phyloP scores from a whole-genome alignment of 768 basidiomycete species.

The Cyclocybe cylindracea region DNA sequence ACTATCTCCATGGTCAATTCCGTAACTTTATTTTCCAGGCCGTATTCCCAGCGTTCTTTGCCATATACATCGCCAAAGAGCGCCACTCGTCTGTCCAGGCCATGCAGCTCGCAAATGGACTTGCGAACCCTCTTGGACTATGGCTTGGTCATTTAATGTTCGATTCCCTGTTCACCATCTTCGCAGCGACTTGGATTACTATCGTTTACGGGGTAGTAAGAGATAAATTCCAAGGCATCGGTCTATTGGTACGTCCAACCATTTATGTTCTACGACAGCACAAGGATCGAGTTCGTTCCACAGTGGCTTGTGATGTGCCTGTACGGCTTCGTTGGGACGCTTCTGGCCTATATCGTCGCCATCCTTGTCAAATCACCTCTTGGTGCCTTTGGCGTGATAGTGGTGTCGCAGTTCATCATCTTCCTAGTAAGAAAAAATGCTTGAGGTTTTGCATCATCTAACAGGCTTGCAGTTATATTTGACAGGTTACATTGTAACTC shows the following conservation, averaged over 20 bases:
- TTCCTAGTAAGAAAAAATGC: conserved; percentile 53
- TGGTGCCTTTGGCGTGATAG: conserved; percentile 69
- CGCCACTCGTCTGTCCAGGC: conserved; percentile 73
- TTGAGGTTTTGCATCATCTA: conserved; percentile 40
- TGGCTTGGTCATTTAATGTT: conserved; percentile 83
- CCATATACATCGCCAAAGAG: conserved; percentile 75
- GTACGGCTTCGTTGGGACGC: conserved; percentile 65
- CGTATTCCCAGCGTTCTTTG: conserved; percentile 79
- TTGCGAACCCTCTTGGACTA: conserved; percentile 66
- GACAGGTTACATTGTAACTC: conserved; percentile 16
- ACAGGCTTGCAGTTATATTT: conserved; percentile 18
- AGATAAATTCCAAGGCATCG: conserved; percentile 69
- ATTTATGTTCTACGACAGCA: not conserved
- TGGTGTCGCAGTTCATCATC: conserved; percentile 72
- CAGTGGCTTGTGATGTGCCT: conserved; percentile 73
- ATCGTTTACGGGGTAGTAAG: conserved; percentile 59
- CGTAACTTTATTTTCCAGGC: conserved; percentile 37
- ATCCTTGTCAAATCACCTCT: conserved; percentile 63
- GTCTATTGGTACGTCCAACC: conserved; percentile 48
- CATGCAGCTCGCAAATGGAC: conserved; percentile 80
- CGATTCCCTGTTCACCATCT: conserved; percentile 60
- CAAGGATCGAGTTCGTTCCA: not conserved
- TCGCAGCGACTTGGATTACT: conserved; percentile 61
- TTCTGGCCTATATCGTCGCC: conserved; percentile 68
- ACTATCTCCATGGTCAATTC: not conserved